Evolutionary conservation across 2,329 filamentous ascomycete species (phyloP).

Genomic region (Hypocrella siamensis): DNA sequence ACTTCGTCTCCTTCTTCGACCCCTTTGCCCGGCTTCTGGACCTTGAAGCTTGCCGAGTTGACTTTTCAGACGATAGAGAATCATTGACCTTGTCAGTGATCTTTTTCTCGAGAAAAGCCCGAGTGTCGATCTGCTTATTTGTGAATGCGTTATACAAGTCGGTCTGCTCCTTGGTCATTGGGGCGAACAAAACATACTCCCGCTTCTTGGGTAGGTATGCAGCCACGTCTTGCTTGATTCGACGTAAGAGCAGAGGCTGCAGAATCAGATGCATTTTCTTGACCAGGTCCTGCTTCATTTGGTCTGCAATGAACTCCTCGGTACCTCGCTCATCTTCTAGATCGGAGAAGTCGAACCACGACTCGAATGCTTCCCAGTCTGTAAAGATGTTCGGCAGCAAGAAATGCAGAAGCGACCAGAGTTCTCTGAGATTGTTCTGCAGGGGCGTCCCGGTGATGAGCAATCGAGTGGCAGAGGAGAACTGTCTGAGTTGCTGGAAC

Average conservation of each 20-base stretch:
- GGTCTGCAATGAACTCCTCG: constrained; percentile 64
- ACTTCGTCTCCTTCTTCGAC: constrained; percentile 6
- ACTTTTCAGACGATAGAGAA: constrained; percentile 15
- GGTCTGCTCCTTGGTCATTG: constrained; percentile 78
- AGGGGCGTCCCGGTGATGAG: constrained; percentile 90
- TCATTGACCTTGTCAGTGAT: constrained; percentile 46
- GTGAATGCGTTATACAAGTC: constrained; percentile 63
- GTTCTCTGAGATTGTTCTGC: constrained; percentile 86
- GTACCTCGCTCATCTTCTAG: constrained; percentile 70
- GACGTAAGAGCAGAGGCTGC: constrained; percentile 75
- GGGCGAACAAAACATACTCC: constrained; percentile 90
- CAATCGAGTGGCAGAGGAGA: constrained; percentile 77
- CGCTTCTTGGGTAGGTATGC: constrained; percentile 86
- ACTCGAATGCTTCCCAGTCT: constrained; percentile 81
- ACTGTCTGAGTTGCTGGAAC: constrained; percentile 76
- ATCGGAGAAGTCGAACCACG: constrained; percentile 94
- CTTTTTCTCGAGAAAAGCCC: constrained; percentile 72
- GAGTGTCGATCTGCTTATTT: constrained; percentile 41
- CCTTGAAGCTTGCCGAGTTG: constrained; percentile 18
- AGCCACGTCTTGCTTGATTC: constrained; percentile 89
- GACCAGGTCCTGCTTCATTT: constrained; percentile 35
- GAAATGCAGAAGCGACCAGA: constrained; percentile 93
- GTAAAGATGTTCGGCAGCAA: constrained; percentile 85
- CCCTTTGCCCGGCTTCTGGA: constrained; percentile 14
- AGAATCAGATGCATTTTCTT: constrained; percentile 83